Evolutionary conservation across 495 filamentous ascomycete genomes (phyloP).

Genomic region (Cryomyces antarcticus): DNA sequence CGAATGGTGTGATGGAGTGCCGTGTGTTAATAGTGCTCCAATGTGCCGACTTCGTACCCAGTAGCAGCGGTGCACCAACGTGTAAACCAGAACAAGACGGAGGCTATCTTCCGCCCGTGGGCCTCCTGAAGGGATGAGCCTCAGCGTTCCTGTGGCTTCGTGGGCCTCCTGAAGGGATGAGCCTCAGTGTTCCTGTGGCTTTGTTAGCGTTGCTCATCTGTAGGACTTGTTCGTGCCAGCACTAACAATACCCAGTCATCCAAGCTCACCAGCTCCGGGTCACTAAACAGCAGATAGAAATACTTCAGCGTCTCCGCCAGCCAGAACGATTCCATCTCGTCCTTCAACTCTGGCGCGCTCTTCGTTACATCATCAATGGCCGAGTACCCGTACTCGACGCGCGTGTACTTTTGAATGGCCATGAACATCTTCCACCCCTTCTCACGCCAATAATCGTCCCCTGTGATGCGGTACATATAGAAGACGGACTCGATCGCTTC

Average conservation of each 20-base stretch:
- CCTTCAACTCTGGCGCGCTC: conserved; percentile 10
- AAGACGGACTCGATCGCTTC: conserved; percentile 92
- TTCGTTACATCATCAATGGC: conserved; percentile 57
- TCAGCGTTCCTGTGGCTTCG: conserved; percentile 44
- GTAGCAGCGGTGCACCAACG: no score
- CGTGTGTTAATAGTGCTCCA: no score
- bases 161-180: conserved; percentile 42
- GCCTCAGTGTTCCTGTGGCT: conserved; percentile 49
- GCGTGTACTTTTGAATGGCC: conserved; percentile 45
- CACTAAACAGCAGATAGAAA: conserved; percentile 73
- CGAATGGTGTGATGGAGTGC: no score
- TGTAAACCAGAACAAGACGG: no score
- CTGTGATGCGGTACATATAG: conserved; percentile 87
- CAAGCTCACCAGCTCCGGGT: conserved; percentile 44
- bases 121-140: conserved; percentile 48
- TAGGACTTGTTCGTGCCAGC: background rate
- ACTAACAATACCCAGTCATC: conserved; percentile 46
- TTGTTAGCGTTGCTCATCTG: background rate
- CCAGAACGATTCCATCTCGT: conserved; percentile 24
- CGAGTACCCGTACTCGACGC: conserved; percentile 43
- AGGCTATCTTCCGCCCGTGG: conserved; percentile 3
- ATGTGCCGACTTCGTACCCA: no score
- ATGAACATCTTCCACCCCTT: conserved; percentile 86
- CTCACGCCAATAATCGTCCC: conserved; percentile 57
- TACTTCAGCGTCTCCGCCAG: conserved; percentile 44